Conservation (phyloP, 345 rosid species). For the Rubroshorea leprosula region DNA sequence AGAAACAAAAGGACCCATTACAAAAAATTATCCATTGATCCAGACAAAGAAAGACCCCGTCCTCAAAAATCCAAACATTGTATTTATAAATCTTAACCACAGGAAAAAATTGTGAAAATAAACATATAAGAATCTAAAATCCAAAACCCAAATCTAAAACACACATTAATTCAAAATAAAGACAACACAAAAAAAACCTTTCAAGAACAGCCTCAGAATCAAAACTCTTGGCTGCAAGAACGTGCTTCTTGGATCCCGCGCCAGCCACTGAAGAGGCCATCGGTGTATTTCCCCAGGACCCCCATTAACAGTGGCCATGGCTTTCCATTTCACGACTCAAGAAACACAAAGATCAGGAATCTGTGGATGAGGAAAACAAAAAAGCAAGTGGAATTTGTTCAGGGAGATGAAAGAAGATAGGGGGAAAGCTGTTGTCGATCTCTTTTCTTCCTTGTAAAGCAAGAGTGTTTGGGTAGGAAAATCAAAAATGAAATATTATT, state of each 20-base stretch:
- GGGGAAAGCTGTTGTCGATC: neutral
- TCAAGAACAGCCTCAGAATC: slow-evolving; percentile 83
- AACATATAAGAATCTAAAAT: too few relatives aligned
- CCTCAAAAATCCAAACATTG: too few relatives aligned
- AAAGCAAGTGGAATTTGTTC: neutral
- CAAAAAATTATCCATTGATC: neutral
- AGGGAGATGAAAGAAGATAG: neutral
- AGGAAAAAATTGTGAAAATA: neutral
- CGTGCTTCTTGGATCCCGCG: slow-evolving; percentile 44
- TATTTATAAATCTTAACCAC: too few relatives aligned
- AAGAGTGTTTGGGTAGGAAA: neutral
- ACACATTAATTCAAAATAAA: too few relatives aligned
- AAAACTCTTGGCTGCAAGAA: slow-evolving; percentile 45
- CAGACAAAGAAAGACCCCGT: too few relatives aligned
- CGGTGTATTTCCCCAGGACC: slow-evolving; percentile 67
- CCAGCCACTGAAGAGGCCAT: slow-evolving; percentile 35
- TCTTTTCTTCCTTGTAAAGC: neutral
- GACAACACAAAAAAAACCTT: too few relatives aligned
- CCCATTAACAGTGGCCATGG: slow-evolving; percentile 60
- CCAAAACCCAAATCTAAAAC: too few relatives aligned
- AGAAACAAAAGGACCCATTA: too few relatives aligned
- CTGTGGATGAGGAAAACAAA: neutral
- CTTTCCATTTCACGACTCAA: neutral
- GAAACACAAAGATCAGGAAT: neutral
- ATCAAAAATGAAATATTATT: too few relatives aligned